Evolutionary conservation across 257 asterid species (phyloP), one percentile per base, ranked within the genome.

Genomic region (Nyctanthes arbortristis): DNA sequence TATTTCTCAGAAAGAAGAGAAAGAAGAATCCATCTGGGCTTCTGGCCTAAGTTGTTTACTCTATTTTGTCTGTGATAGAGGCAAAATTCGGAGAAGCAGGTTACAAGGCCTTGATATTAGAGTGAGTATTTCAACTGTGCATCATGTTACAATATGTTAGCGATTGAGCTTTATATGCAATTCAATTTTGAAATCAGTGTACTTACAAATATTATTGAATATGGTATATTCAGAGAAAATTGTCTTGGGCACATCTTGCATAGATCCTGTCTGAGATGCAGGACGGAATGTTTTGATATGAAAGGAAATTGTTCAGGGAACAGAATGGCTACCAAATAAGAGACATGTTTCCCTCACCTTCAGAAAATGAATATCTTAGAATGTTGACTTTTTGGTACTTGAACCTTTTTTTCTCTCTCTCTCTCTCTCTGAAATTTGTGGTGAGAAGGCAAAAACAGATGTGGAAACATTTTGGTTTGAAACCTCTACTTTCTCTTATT

Each of bases 21-120:
- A 77, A 74, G 93, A 88, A 75, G 99, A 94, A 74, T 80, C 97
- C 76, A 87, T 94, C 74, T 94, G 99, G 99, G 96, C 99, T 74
- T 91, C 99, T 79, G 85, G 96, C 69, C 77, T 94, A 49, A 92
- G 99, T 86, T 91, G 99, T 84, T 82, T 94, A 57, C 84, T 94
- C 65, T 91, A 94, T 78, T 89, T 94, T 54, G 85, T 91, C 67
- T 94, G 99, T 68, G 97, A 94, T 80, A 89, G 91, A 82, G 98
- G 99, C 82, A 89, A 87, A 85, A 88, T 94, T 68, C 91, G 96
- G 66, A 89, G 98, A 76, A 88, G 87, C 85, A 88, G 98, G 85
- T 86, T 94, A 69, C 84, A 84, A 78, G 85, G 95, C 40, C 97
- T 94, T 80, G 99, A 94, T 79, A 94, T 91, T 74, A 85, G 98